A percentile compares a stretch with the other conserved stretches of the same genome.
phyloP scores from a whole-genome alignment of 106 monocot genomes.

The Triglochin maritima region DNA sequence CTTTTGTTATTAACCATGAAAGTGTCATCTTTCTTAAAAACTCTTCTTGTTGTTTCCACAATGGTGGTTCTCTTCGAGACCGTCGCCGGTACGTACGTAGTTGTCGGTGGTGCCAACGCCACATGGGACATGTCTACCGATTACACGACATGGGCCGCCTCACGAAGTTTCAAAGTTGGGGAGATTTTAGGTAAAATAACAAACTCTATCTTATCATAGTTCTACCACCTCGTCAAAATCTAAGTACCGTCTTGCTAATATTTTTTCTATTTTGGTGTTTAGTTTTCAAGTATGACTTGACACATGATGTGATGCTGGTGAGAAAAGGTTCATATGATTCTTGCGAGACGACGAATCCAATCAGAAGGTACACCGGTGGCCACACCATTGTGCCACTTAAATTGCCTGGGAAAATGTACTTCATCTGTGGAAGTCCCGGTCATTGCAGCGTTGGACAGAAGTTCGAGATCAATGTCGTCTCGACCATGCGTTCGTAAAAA shows the following conservation, averaged over 20 bases:
- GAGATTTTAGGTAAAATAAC: conserved; percentile 9
- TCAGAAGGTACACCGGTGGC: conserved; percentile 8
- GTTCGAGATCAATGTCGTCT: conserved; percentile 18
- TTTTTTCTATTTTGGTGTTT: too few species aligned
- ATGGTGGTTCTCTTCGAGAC: conserved; percentile 1
- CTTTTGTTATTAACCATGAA: too few species aligned
- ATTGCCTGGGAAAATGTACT: conserved; percentile 26
- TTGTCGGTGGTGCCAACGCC: conserved; percentile 9
- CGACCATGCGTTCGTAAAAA: too few species aligned
- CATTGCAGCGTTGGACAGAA: conserved; percentile 47
- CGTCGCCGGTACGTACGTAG: conserved; percentile 4
- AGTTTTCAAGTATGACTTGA: not conserved
- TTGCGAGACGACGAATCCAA: conserved; percentile 20
- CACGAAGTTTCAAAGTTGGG: conserved; percentile 13
- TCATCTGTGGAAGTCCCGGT: conserved; percentile 35
- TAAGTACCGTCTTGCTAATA: too few species aligned
- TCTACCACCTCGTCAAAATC: too few species aligned
- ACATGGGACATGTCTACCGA: conserved; percentile 6
- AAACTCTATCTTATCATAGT: too few species aligned
- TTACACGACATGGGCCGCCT: conserved; percentile 8
- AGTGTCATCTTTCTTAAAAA: not conserved
- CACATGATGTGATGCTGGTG: conserved; percentile 1
- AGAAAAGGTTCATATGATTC: conserved; percentile 23
- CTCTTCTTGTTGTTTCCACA: not conserved
- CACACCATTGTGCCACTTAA: conserved; percentile 21